Percentiles rank a stretch among this genome's conserved stretches.
Conservation (phyloP, 192 early-diverging fungal species). For the Coemansia sp. region DNA sequence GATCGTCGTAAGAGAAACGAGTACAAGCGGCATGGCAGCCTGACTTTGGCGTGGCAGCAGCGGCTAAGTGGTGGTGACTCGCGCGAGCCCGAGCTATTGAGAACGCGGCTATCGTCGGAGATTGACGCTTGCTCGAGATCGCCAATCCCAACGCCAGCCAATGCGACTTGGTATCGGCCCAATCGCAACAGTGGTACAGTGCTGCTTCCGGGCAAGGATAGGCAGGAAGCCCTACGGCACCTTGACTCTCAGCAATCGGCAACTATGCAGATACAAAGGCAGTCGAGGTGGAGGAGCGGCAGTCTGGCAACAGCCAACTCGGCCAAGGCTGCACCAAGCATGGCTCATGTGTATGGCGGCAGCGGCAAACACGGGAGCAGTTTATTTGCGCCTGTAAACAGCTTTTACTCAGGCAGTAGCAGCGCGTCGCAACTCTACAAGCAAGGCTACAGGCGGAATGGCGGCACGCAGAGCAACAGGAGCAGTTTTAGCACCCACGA, state of each 20-base stretch:
- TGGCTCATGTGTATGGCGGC: background rate
- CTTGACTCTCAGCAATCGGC: background rate
- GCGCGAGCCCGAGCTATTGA: conserved; percentile 4
- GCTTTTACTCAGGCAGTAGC: conserved; percentile 9
- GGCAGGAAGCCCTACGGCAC: background rate
- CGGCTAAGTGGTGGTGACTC: conserved; percentile 6
- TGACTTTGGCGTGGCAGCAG: conserved; percentile 44
- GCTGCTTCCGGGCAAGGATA: background rate
- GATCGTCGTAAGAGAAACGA: conserved; percentile 42
- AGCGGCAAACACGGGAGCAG: background rate
- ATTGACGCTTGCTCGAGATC: background rate
- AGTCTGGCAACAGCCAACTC: conserved; percentile 5
- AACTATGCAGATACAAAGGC: background rate
- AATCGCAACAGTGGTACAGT: background rate
- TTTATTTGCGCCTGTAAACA: conserved; percentile 37
- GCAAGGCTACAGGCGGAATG: background rate
- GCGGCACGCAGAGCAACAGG: background rate
- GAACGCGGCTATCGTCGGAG: conserved; percentile 25
- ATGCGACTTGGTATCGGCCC: background rate
- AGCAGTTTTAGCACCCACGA: conserved; percentile 8
- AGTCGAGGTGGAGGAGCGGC: conserved; percentile 21
- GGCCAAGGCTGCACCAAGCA: background rate
- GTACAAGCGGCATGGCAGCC: conserved; percentile 50
- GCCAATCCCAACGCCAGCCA: conserved; percentile 27
- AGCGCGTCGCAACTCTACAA: conserved; percentile 1